These are phyloP conservation scores for Fistulifera pelliculosa DNA, from an alignment of 108 stramenopile genomes.

Conservation along the genomic window DNA sequence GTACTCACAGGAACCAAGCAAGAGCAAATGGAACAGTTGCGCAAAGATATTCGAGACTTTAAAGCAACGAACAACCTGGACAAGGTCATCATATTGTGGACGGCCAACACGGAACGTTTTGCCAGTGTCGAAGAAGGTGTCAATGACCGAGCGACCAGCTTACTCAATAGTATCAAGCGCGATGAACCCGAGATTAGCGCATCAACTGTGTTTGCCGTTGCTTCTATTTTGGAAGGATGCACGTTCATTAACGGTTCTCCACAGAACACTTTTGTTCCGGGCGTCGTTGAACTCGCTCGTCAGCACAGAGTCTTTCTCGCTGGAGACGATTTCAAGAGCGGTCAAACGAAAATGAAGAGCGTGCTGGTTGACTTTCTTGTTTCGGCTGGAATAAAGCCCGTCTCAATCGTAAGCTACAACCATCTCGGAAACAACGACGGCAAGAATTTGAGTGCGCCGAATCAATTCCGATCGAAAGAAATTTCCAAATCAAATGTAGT, in stretches of 20 bases:
- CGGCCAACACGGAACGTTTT: slow-evolving; percentile 98
- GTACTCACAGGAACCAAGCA: slow-evolving; percentile 85
- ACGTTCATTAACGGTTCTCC: slow-evolving; percentile 98
- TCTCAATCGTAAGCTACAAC: slow-evolving; percentile 96
- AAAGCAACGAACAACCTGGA: slow-evolving; percentile 79
- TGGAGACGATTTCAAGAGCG: slow-evolving; percentile 98
- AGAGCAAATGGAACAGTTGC: slow-evolving; percentile 90
- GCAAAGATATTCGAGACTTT: slow-evolving; percentile 90
- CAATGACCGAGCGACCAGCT: slow-evolving; percentile 88
- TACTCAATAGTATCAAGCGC: slow-evolving; percentile 80
- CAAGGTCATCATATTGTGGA: slow-evolving; percentile 94
- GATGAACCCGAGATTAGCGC: slow-evolving; percentile 88
- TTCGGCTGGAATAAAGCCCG: slow-evolving; percentile 95
- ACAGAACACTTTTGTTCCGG: slow-evolving; percentile 99
- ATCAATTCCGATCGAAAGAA: slow-evolving; percentile 97
- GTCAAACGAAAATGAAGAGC: slow-evolving; percentile 97
- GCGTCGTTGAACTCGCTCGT: slow-evolving; percentile 84
- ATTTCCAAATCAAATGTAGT: slow-evolving; percentile 98
- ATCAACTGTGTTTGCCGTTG: slow-evolving; percentile 93
- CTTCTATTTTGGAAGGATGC: slow-evolving; percentile 92
- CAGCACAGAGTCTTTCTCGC: slow-evolving; percentile 83
- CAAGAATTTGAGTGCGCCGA: slow-evolving; percentile 91
- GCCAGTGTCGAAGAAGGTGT: slow-evolving; percentile 86
- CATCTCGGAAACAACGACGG: slow-evolving; percentile 99
- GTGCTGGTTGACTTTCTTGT: slow-evolving; percentile 97